Evolutionary conservation across 2,329 filamentous ascomycete species (phyloP).

Genomic region (Mycosphaerella sp.): DNA sequence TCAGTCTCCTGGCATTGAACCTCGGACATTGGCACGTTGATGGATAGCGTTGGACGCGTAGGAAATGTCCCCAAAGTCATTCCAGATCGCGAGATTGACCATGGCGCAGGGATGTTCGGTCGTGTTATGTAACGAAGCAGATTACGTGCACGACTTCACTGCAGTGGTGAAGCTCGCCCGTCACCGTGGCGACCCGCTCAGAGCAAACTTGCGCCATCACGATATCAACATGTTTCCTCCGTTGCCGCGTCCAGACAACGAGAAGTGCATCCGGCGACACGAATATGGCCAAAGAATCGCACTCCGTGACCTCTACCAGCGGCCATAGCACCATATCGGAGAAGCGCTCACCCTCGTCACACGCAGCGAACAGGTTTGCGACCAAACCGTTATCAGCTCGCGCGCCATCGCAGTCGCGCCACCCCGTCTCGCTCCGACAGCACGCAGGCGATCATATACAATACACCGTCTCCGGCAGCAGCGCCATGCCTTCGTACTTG

Average conservation of each 20-base stretch:
- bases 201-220: slow-evolving; percentile 3
- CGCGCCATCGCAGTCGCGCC: neutral
- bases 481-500: neutral
- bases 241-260: neutral
- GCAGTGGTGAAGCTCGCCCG: slow-evolving; percentile 2
- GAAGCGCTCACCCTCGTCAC: neutral
- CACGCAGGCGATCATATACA: neutral
- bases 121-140: too few relatives aligned
- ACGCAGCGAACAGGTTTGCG: neutral
- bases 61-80: too few relatives aligned
- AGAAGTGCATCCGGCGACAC: neutral
- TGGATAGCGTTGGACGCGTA: too few relatives aligned
- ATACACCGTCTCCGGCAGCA: neutral
- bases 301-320: neutral
- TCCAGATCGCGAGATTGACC: too few relatives aligned
- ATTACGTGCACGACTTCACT: too few relatives aligned
- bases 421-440: neutral
- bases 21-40: too few relatives aligned
- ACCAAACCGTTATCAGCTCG: neutral
- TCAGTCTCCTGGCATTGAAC: too few relatives aligned
- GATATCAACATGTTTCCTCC: neutral
- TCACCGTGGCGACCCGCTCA: neutral
- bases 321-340: neutral
- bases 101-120: too few relatives aligned
- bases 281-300: neutral